Evolutionary conservation across 2,329 filamentous ascomycete species (phyloP).

Genomic region (Scedosporium aurantiacum): DNA sequence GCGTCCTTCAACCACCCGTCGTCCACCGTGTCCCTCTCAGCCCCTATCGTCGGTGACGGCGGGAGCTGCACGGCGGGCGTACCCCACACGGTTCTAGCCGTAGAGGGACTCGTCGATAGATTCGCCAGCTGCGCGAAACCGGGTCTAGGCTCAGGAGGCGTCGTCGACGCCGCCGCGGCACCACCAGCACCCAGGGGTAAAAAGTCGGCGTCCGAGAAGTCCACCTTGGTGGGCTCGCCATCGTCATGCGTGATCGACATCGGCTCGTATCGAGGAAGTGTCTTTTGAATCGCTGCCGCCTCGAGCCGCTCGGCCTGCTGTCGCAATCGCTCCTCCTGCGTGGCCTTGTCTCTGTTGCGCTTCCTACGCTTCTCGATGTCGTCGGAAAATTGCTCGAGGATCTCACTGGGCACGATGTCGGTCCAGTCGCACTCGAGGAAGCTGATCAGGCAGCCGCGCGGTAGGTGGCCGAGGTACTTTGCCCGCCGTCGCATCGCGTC

Average conservation of each 20-base stretch:
- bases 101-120: constrained; percentile 66
- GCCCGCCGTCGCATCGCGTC: constrained; percentile 72
- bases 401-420: constrained; percentile 66
- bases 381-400: constrained; percentile 62
- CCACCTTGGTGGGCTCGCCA: constrained; percentile 27
- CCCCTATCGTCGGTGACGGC: constrained; percentile 41
- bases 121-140: constrained; percentile 61
- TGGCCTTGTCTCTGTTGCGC: constrained; percentile 71
- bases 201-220: constrained; percentile 17
- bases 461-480: constrained; percentile 79
- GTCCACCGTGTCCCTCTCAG: constrained; percentile 29
- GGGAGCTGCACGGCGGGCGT: constrained; percentile 51
- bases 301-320: constrained; percentile 72
- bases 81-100: constrained; percentile 83
- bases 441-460: constrained; percentile 79
- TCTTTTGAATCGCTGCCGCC: constrained; percentile 53
- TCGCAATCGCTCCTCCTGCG: constrained; percentile 76
- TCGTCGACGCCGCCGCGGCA: constrained; percentile 21
- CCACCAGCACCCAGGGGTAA: neutral
- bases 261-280: constrained; percentile 25
- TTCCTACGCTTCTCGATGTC: constrained; percentile 70
- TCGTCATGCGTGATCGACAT: constrained; percentile 23
- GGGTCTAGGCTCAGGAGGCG: constrained; percentile 44
- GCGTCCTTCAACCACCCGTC: constrained; percentile 86
- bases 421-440: constrained; percentile 95